Base-by-base conservation (phyloP, 1,284 basidiomycete genomes). In the Trametes sp. region DNA sequence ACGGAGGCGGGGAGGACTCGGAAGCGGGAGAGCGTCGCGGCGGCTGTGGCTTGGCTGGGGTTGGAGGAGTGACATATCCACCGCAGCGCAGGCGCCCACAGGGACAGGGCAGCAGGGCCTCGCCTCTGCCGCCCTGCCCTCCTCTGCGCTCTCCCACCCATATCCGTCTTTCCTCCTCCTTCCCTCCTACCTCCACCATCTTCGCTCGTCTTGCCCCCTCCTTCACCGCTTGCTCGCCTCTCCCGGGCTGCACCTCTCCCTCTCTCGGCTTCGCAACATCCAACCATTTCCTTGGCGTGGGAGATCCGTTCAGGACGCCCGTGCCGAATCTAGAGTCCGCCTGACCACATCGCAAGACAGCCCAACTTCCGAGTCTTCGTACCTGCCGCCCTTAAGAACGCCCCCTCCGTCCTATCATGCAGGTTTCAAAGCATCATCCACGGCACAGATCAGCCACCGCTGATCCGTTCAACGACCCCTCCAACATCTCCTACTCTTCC, bases 401-500 rank as follows among this genome's bases (percentile, higher is more conserved):
- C 28, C 36, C 38, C 58, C n/a, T 60, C n/a, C 62, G 63, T 54
- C 44, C 56, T 68, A 69, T 57, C 65, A 73, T 73, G 72, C 76
- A 76, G 62, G 52, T 75, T 58, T 64, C 71, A 64, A 76, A 76
- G 36, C 73, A 74, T 64, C 77, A 75, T 46, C 69, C 78, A 66
- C 80, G 84, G 59, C 77, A 80, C 67, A 80, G 84, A 73, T 82
- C 84, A 44, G 61, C 65, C 38, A 73, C 84, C 57, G 84, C 84
- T 57, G 84, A 89, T 76, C 88, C 88, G 52, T 89, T 89, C 76
- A 77, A 77, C 55, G 83, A 85, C 80, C 83, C 71, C 65, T 69
- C 55, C 73, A 64, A 62, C 80, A 49, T 72, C 77, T 72, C 73
- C 62, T 74, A 73, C 66, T 73, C 74, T 50, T 55, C 74, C 50